Conservation (phyloP, 2,329 filamentous ascomycete genomes). For the Mollisia scopiformis region DNA sequence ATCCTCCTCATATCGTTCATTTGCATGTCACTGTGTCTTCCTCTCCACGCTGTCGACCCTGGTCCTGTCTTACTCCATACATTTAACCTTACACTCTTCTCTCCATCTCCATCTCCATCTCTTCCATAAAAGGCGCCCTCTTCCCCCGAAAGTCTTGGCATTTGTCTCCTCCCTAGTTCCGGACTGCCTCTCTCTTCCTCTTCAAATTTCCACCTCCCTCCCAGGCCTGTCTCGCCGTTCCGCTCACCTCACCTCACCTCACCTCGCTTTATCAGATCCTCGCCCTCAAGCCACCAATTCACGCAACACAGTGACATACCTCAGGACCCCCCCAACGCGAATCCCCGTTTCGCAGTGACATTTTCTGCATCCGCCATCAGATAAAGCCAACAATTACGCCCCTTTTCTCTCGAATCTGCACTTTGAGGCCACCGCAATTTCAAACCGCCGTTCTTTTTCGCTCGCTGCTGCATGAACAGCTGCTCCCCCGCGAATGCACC, state of each 20-base stretch:
- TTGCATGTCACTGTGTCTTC: background rate
- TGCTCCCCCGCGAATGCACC: background rate
- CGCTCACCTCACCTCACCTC: background rate
- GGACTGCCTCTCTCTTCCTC: too few species aligned
- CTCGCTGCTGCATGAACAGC: background rate
- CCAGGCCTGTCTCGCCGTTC: too few species aligned
- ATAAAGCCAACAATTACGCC: background rate
- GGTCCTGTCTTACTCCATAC: too few species aligned
- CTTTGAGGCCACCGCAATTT: background rate
- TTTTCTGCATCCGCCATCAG: background rate
- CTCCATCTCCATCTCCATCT: background rate
- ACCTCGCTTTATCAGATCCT: background rate
- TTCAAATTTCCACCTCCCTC: too few species aligned
- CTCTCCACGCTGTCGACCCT: too few species aligned
- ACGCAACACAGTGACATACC: slow-evolving; percentile 6
- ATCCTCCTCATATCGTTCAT: background rate
- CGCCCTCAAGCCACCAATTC: background rate
- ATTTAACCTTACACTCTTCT: background rate
- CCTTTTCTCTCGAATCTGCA: background rate
- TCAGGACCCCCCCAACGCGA: background rate
- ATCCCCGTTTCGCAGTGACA: slow-evolving; percentile 13
- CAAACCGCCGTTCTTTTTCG: background rate
- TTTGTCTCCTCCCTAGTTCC: too few species aligned
- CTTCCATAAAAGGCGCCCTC: background rate
- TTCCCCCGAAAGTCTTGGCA: background rate